phyloP scores from a whole-genome alignment of 2,329 filamentous ascomycete genomes.

The Aspergillus sp. region DNA sequence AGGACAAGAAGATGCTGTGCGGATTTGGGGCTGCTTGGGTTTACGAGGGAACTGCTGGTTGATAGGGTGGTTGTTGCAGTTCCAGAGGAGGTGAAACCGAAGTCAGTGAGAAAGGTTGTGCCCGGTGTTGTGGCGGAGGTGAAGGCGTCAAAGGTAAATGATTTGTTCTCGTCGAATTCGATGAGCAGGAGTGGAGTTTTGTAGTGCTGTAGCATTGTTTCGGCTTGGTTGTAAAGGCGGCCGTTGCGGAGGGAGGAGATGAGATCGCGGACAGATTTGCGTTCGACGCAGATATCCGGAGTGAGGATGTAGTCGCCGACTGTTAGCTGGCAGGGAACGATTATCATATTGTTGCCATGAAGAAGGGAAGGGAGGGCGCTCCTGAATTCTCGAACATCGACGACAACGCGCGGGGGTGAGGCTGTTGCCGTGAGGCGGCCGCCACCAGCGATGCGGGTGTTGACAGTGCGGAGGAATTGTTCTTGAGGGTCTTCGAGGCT shows the following conservation, averaged over 20 bases:
- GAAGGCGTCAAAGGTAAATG: constrained; percentile 84
- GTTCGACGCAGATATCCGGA: constrained; percentile 88
- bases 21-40: constrained; percentile 69
- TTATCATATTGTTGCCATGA: constrained; percentile 83
- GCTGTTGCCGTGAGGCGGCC: constrained; percentile 82
- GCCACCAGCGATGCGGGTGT: constrained; percentile 93
- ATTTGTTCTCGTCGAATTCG: constrained; percentile 97
- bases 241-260: constrained; percentile 92
- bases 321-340: constrained; percentile 93
- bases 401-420: constrained; percentile 85
- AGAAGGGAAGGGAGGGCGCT: constrained; percentile 89
- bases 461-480: constrained; percentile 89
- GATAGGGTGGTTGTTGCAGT: constrained; percentile 55
- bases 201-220: constrained; percentile 95
- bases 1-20: constrained; percentile 91
- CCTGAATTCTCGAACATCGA: constrained; percentile 95
- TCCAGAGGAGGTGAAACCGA: constrained; percentile 52
- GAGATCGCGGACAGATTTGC: constrained; percentile 89
- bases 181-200: constrained; percentile 88
- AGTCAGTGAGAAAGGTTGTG: constrained; percentile 54
- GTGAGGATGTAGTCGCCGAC: constrained; percentile 96
- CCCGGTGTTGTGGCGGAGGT: constrained; percentile 45
- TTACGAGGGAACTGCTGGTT: constrained; percentile 66
- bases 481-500: constrained; percentile 82
- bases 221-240: constrained; percentile 86